A percentile compares a stretch with the other conserved stretches of the same genome.
phyloP scores from a whole-genome alignment of 2,329 filamentous ascomycete genomes.

The Graphilbum sp. region DNA sequence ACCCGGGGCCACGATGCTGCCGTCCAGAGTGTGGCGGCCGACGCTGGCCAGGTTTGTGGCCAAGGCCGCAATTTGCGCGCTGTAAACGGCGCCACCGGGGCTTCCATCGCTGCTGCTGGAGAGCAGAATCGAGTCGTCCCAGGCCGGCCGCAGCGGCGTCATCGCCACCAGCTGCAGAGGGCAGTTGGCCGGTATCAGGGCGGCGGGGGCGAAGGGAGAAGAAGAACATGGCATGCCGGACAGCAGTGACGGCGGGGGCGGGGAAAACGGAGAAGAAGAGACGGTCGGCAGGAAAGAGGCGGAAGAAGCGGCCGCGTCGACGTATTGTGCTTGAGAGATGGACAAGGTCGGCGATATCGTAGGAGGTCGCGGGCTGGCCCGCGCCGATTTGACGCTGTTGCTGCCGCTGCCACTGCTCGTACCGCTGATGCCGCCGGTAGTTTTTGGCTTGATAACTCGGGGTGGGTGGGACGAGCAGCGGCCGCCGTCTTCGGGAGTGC shows the following conservation, averaged over 20 bases:
- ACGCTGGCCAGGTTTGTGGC: conserved; percentile 24
- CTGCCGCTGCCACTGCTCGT: conserved; percentile 1
- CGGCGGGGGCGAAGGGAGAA: background rate
- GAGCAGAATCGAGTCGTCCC: conserved; percentile 30
- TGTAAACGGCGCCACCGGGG: conserved; percentile 16
- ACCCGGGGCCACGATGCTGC: background rate
- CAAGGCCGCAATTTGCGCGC: conserved; percentile 27
- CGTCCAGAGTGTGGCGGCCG: conserved; percentile 10
- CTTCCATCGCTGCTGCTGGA: too few relatives aligned
- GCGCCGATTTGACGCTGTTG: background rate
- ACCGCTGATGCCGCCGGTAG: conserved; percentile 5
- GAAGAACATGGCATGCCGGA: background rate
- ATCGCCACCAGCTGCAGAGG: conserved; percentile 16
- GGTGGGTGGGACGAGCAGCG: conserved; percentile 40
- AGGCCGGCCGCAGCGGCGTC: conserved; percentile 30
- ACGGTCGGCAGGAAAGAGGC: background rate
- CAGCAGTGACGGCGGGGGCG: background rate
- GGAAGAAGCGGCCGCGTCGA: too few relatives aligned
- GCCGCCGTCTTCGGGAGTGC: conserved; percentile 36
- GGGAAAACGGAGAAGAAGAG: background rate
- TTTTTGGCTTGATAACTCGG: conserved; percentile 25
- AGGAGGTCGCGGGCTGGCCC: background rate
- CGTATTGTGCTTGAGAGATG: background rate
- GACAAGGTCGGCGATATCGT: background rate
- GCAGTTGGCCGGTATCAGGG: background rate